Percentiles rank a stretch among this genome's conserved stretches.
Evolutionary conservation across 1,139 yeast genomes (phyloP).

Genomic region (Kurtzmaniella quercitrusa): DNA sequence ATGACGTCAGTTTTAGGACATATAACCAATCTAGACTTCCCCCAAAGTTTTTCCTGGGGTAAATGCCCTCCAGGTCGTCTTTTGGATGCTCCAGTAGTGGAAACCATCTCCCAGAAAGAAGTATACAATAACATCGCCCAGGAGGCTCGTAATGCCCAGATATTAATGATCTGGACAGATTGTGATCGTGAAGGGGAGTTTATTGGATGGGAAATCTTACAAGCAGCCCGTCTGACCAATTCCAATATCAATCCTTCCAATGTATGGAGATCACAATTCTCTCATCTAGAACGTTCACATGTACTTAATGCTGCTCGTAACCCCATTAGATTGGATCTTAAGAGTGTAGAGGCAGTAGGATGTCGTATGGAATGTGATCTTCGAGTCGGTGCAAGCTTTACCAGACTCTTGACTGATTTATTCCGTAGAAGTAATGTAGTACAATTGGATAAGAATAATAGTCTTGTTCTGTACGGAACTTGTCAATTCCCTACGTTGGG

Average conservation of each 20-base stretch:
- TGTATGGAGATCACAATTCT: conserved; percentile 74
- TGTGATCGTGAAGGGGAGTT: conserved; percentile 98
- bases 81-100: conserved; percentile 61
- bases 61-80: conserved; percentile 60
- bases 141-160: conserved; percentile 59
- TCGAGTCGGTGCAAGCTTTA: conserved; percentile 85
- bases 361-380: conserved; percentile 86
- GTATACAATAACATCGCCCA: conserved; percentile 66
- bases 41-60: conserved; percentile 65
- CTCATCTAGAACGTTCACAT: conserved; percentile 80
- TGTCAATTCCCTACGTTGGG: conserved; percentile 98
- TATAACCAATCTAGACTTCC: conserved; percentile 62
- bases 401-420: conserved; percentile 64
- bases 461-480: conserved; percentile 75
- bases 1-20: conserved; percentile 95
- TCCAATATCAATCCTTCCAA: conserved; percentile 30
- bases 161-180: conserved; percentile 95
- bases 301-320: conserved; percentile 67
- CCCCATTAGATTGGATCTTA: conserved; percentile 61
- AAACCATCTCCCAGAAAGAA: conserved; percentile 35
- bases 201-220: conserved; percentile 81
- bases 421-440: conserved; percentile 23
- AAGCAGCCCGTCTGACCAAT: conserved; percentile 62
- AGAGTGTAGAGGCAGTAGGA: conserved; percentile 76
- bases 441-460: conserved; percentile 14